Evolutionary conservation across 2,329 filamentous ascomycete species (phyloP).

Genomic region (Alternaria triticina): DNA sequence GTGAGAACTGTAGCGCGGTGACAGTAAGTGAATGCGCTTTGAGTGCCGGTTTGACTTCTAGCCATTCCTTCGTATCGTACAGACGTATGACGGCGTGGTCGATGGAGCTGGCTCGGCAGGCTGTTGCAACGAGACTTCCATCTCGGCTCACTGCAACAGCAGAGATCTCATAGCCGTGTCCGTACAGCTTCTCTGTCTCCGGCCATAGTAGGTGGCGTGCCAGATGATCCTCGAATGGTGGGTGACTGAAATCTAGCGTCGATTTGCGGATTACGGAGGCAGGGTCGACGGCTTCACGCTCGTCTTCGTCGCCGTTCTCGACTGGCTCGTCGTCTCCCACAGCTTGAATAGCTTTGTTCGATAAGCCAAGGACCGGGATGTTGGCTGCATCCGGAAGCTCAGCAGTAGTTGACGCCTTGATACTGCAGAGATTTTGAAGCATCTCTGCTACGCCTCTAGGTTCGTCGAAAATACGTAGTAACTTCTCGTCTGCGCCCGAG

Average conservation of each 20-base stretch:
- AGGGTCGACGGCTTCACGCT: conserved; percentile 62
- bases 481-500: conserved; percentile 94
- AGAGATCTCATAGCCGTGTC: conserved; percentile 96
- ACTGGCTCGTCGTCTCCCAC: conserved; percentile 41
- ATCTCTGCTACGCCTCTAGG: conserved; percentile 82
- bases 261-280: conserved; percentile 64
- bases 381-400: conserved; percentile 83
- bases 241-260: conserved; percentile 70
- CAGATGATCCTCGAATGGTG: conserved; percentile 88
- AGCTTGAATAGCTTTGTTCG: conserved; percentile 85
- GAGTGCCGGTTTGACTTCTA: conserved; percentile 82
- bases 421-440: conserved; percentile 70
- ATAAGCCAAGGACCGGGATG: conserved; percentile 92
- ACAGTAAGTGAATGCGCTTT: conserved; percentile 87
- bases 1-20: conserved; percentile 80
- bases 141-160: conserved; percentile 80
- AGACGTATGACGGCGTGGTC: conserved; percentile 94
- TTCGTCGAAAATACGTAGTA: conserved; percentile 93
- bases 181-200: conserved; percentile 94
- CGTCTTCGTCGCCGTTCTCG: conserved; percentile 54
- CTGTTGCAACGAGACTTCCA: conserved; percentile 80
- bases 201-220: conserved; percentile 93
- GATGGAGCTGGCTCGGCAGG: conserved; percentile 88
- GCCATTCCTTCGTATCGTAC: conserved; percentile 87
- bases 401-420: conserved; percentile 43